Percentiles rank a stretch among this genome's conserved stretches.
Evolutionary conservation across 1,284 basidiomycete species (phyloP).

Genomic region (Fomitopsis schrenkii): DNA sequence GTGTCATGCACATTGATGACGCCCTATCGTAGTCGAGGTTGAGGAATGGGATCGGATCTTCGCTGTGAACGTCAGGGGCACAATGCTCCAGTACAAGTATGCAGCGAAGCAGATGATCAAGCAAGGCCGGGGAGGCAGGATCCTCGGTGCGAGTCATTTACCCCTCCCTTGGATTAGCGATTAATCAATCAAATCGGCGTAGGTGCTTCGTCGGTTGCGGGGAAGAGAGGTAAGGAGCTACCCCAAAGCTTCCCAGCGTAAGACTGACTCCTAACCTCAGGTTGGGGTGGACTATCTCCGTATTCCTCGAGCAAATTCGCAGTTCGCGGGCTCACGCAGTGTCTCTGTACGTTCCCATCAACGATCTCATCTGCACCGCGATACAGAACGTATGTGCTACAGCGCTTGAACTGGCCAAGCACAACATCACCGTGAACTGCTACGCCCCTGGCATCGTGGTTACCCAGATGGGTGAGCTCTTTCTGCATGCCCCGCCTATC

Average conservation of each 20-base stretch:
- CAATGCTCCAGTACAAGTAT: constrained; percentile 32
- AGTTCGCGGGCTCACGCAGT: constrained; percentile 25
- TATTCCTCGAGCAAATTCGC: constrained; percentile 26
- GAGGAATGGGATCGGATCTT: constrained; percentile 25
- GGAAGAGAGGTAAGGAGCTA: constrained; percentile 18
- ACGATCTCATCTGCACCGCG: neutral
- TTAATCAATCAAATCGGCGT: neutral
- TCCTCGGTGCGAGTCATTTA: constrained; percentile 22
- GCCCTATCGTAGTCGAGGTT: constrained; percentile 11
- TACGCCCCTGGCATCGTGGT: constrained; percentile 2
- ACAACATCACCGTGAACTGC: constrained; percentile 8
- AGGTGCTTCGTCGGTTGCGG: constrained; percentile 22
- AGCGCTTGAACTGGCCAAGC: constrained; percentile 4
- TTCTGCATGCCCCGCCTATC: neutral
- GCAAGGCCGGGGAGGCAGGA: constrained; percentile 32
- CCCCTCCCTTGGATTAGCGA: neutral
- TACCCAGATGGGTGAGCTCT: constrained; percentile 3
- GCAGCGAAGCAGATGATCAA: constrained; percentile 30
- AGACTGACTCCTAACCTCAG: neutral
- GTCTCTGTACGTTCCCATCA: constrained; percentile 9
- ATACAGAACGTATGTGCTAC: neutral
- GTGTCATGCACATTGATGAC: neutral
- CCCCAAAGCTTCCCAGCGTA: too few relatives aligned
- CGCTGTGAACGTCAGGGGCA: constrained; percentile 29
- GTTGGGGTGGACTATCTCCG: constrained; percentile 1